phyloP scores from a whole-genome alignment of 192 early-diverging fungal genomes.

The Polychytrium aggregatum region DNA sequence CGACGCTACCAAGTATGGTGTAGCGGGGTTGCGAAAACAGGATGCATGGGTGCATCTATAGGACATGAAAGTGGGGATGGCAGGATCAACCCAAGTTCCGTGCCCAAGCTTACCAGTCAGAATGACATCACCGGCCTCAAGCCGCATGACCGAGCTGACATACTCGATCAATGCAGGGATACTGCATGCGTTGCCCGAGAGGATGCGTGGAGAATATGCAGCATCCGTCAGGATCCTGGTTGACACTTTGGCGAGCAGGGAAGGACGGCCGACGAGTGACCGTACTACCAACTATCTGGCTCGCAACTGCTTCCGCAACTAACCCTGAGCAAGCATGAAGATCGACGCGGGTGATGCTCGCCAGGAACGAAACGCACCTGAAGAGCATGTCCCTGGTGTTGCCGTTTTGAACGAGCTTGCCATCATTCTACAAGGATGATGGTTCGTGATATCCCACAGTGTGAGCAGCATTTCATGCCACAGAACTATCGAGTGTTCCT shows the following conservation, averaged over 20 bases:
- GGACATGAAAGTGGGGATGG: background rate
- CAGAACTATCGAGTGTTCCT: conserved; percentile 37
- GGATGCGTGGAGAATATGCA: no score
- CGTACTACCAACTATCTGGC: no score
- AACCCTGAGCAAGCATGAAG: no score
- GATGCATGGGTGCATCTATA: no score
- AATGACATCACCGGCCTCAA: conserved; percentile 82
- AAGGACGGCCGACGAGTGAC: no score
- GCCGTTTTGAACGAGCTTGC: conserved; percentile 65
- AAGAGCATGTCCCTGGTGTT: conserved; percentile 88
- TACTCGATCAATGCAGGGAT: conserved; percentile 71
- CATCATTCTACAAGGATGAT: conserved; percentile 60
- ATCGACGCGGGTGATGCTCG: background rate
- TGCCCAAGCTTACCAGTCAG: conserved; percentile 53
- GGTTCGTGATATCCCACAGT: conserved; percentile 56
- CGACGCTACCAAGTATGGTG: no score
- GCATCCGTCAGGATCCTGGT: no score
- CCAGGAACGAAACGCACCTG: conserved; percentile 32
- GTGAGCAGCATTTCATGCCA: no score
- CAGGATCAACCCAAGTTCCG: background rate
- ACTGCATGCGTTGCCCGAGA: conserved; percentile 14
- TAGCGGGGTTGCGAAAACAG: no score
- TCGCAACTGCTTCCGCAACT: no score
- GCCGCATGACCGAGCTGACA: conserved; percentile 75
- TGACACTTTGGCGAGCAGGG: no score